Base-by-base conservation (phyloP, 2,329 filamentous ascomycete species). In the Alternaria angustiovoidea region DNA sequence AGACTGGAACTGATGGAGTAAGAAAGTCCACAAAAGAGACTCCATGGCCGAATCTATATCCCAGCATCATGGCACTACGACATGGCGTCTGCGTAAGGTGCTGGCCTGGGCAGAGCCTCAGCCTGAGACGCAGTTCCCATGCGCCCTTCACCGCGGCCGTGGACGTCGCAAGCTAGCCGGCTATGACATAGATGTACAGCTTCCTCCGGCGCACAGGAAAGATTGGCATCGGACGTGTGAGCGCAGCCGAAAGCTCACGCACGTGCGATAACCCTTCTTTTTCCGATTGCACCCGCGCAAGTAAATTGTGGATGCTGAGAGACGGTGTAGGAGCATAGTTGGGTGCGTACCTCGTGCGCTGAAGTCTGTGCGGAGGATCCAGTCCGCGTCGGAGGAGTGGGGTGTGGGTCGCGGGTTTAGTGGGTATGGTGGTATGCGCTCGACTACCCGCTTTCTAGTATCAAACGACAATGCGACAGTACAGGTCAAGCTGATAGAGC, bases 141-240 rank as follows among this genome's bases (percentile, higher is more conserved):
- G 38, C 61, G 62, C 44, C 62, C 57, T 52, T 41, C 54, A 65
- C 68, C 67, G 69, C 69, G 69, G 69, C 69, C 69, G 69, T 72
- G 69, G 68, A 59, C 57, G 54, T 56, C 38, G 44, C 57, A 70
- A 68, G 53, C 67, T 67, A 63, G 64, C 59, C 68, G 67, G 66
- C 63, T 58, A 71, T 64, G 58, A 65, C 51, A 63, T 64, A 51
- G 64, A 57, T 53, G 61, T 61, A 59, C 63, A 58, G 46, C 52
- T 46, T 60, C 65, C 43, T 42, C 61, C 59, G 58, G 48, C 42
- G 48, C 54, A 57, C 53, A 54, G 34, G 22, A 59, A 51, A 56
- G 39, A 49, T 22, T 54, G 57, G 42, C 56, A 54, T 54, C 54
- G 57, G 56, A 54, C 54, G 28, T 51, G 44, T 53, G 39, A 48